A percentile compares a stretch with the other conserved stretches of the same genome.
phyloP scores from a whole-genome alignment of 139 green algal species.

The Raphidocelis subcapitata region DNA sequence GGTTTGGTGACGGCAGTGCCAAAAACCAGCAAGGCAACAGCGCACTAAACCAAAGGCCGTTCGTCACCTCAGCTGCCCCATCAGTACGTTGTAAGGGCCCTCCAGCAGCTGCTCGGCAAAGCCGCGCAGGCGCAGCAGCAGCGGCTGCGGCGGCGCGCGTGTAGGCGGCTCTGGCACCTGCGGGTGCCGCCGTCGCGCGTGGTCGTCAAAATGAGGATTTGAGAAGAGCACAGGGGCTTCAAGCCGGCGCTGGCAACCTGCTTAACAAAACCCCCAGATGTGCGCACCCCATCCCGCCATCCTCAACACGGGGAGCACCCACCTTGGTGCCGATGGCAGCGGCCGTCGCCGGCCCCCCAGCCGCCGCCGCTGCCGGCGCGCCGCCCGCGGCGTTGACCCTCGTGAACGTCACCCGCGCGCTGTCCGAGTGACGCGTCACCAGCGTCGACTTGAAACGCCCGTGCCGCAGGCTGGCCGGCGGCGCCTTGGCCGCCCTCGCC shows the following conservation, averaged over 20 bases:
- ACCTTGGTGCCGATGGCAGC: no score
- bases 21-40: no score
- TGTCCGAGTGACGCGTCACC: conserved; percentile 16
- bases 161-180: background rate
- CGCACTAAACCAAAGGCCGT: no score
- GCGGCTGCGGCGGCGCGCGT: background rate
- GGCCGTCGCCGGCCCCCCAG: no score
- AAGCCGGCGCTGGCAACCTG: no score
- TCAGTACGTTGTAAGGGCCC: conserved; percentile 61
- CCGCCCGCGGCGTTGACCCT: background rate
- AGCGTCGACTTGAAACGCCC: conserved; percentile 11
- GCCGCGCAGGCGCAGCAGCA: conserved; percentile 43
- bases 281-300: no score
- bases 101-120: conserved; percentile 54
- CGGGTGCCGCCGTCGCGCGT: background rate
- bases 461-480: conserved; percentile 10
- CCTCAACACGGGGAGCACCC: no score
- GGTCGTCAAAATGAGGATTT: background rate
- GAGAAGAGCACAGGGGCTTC: no score
- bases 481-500: background rate
- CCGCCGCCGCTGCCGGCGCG: no score
- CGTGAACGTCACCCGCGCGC: conserved; percentile 1
- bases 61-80: conserved; percentile 37
- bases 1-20: no score
- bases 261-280: no score